Conservation (phyloP, 495 filamentous ascomycete genomes). For the Immersiella caudata region DNA sequence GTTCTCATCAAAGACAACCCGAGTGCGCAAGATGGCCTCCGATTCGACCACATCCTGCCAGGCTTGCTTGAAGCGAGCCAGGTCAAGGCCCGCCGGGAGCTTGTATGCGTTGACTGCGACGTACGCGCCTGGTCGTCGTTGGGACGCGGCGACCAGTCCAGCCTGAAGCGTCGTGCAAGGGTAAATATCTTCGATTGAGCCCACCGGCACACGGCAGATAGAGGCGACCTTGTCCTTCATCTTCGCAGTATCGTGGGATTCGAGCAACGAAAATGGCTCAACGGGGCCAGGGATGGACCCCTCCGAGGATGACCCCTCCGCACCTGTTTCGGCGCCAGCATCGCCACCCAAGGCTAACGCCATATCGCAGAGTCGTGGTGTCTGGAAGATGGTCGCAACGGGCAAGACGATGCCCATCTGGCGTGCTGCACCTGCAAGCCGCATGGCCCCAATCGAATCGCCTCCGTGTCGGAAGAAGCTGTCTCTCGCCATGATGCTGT, state of each 20-base stretch:
- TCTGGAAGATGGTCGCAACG: slow-evolving; percentile 55
- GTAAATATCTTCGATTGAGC: slow-evolving; percentile 55
- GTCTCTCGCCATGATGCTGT: slow-evolving; percentile 53
- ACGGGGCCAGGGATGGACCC: slow-evolving; percentile 9
- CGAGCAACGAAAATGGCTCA: slow-evolving; percentile 24
- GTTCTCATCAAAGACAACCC: slow-evolving; percentile 26
- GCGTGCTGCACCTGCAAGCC: slow-evolving; percentile 61
- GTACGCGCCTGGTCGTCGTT: slow-evolving; percentile 55
- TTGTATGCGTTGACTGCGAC: slow-evolving; percentile 53
- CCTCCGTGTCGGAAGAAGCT: slow-evolving; percentile 68
- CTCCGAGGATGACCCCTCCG: not conserved
- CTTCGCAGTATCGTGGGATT: not conserved
- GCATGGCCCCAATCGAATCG: slow-evolving; percentile 72
- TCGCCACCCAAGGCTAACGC: slow-evolving; percentile 29
- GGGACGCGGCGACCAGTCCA: slow-evolving; percentile 54
- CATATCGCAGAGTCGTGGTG: slow-evolving; percentile 52
- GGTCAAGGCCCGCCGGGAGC: slow-evolving; percentile 47
- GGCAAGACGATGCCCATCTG: slow-evolving; percentile 53
- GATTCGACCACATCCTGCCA: slow-evolving; percentile 57
- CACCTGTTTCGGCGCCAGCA: not conserved
- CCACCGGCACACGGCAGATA: slow-evolving; percentile 29
- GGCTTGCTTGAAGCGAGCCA: slow-evolving; percentile 54
- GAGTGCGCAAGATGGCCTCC: slow-evolving; percentile 54
- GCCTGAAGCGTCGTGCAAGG: slow-evolving; percentile 68
- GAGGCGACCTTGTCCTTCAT: slow-evolving; percentile 22